Evolutionary conservation across 1,284 basidiomycete species (phyloP), one percentile per base, ranked within the genome.

Genomic region (Ustilago bromivora): DNA sequence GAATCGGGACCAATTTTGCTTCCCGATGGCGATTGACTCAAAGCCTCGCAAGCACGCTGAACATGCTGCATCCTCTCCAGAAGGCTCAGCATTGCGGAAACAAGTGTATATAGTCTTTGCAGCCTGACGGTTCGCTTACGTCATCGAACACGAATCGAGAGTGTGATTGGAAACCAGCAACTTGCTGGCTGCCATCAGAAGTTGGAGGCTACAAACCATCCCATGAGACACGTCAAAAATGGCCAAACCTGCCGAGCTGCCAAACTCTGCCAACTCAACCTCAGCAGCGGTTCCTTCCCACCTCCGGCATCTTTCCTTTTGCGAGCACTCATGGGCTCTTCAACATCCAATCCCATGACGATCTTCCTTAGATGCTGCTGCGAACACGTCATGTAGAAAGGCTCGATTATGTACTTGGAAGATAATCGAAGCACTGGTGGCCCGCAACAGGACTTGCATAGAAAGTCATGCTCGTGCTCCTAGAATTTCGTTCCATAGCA

Each of bases 191-290:
- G 23, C 15, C 57, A 63, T 59, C 52, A 47, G 40, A 32, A 52
- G 36, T 32, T 36, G 46, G 34, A 49, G 40, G 60, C 13, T 10
- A 32, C 17, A 5, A 36, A 54, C 69, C 70, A 66, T 56, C 57
- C 53, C 5, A 28, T 61, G 70, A 1, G 57, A 56, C 61, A 72
- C 47, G 70, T 72, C 70, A 66, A 63, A 62, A 63, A 59, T 28
- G 19, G 60, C 64, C n/a, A 19, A 19, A 28, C 8, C 43, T 46
- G 43, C 43, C 53, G 43, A 72, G 55, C 64, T 72, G 70, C 64
- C 64, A 51, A 66, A 63, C 47, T 66, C 53, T 62, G 70, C 70
- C 51, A 60, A 54, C 17, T 49, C 49, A 23, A 51, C 15, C 19
- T 23, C n/a, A 23, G 54, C 54, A 38, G 19, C 23, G 23, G 23